phyloP scores from a whole-genome alignment of 257 asterid genomes.

The Fraxinus excelsior region DNA sequence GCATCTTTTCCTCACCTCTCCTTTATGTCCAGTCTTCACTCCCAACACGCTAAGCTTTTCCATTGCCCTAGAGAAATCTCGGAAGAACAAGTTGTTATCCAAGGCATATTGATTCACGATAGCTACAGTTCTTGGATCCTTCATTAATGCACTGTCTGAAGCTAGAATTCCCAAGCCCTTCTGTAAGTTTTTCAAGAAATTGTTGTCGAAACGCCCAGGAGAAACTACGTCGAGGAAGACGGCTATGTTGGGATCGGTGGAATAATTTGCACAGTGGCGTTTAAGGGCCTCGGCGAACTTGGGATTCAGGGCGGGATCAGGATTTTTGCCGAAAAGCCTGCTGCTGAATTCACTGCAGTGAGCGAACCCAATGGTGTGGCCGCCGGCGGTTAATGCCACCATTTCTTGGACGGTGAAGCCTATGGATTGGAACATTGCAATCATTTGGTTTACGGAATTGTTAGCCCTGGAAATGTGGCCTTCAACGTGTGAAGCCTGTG shows the following conservation, averaged over 20 bases:
- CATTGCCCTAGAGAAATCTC: constrained; percentile 76
- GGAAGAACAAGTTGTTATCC: constrained; percentile 58
- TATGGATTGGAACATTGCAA: constrained; percentile 48
- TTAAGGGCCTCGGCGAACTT: constrained; percentile 59
- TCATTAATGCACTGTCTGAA: constrained; percentile 60
- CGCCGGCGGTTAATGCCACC: constrained; percentile 81
- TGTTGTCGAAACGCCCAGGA: constrained; percentile 76
- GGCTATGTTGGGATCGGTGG: constrained; percentile 67
- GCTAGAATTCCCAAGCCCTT: constrained; percentile 68
- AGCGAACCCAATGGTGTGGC: constrained; percentile 94
- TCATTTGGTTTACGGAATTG: constrained; percentile 55
- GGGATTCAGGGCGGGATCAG: constrained; percentile 57
- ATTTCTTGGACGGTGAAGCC: constrained; percentile 72
- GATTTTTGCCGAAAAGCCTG: constrained; percentile 45
- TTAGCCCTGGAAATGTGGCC: constrained; percentile 71
- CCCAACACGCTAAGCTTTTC: constrained; percentile 70
- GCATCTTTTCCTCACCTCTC: constrained; percentile 89
- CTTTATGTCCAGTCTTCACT: constrained; percentile 61
- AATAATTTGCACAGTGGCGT: constrained; percentile 58
- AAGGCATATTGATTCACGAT: constrained; percentile 53
- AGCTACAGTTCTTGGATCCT: constrained; percentile 56
- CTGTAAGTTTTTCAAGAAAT: constrained; percentile 59
- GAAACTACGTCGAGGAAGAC: constrained; percentile 72
- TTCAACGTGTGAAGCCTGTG: constrained; percentile 52
- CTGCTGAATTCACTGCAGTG: constrained; percentile 86